Percentiles rank a stretch among this genome's conserved stretches.
These are phyloP conservation scores for Onygenales sp. DNA, from an alignment of 2,329 filamentous ascomycete species.

Conservation along the genomic window DNA sequence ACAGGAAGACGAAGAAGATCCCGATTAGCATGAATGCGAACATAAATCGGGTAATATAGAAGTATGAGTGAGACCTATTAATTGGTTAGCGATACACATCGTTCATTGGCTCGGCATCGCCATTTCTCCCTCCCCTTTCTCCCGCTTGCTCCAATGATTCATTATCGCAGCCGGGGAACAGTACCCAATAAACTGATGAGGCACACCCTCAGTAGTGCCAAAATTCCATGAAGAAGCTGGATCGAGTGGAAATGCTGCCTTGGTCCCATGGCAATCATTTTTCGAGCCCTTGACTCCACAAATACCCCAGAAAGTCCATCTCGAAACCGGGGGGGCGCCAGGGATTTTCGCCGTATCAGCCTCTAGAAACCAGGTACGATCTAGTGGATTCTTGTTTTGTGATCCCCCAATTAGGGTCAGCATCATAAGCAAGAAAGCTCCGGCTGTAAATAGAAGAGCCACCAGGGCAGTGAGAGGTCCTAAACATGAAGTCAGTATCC, in stretches of 20 bases:
- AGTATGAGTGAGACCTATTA: slow-evolving; percentile 55
- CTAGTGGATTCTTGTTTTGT: slow-evolving; percentile 48
- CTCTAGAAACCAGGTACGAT: slow-evolving; percentile 76
- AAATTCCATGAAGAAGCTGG: slow-evolving; percentile 50
- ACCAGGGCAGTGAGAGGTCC: slow-evolving; percentile 46
- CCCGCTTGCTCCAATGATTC: not conserved
- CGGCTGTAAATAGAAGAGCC: slow-evolving; percentile 54
- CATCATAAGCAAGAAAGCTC: slow-evolving; percentile 54
- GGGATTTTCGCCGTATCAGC: slow-evolving; percentile 65
- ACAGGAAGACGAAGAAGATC: slow-evolving; percentile 58
- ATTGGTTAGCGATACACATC: slow-evolving; percentile 1
- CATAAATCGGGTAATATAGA: slow-evolving; percentile 80
- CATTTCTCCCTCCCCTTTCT: not conserved
- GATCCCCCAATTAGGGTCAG: slow-evolving; percentile 56
- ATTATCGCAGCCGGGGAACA: slow-evolving; percentile 13
- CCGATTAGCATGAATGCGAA: slow-evolving; percentile 85
- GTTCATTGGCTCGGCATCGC: slow-evolving; percentile 13
- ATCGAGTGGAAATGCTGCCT: slow-evolving; percentile 58
- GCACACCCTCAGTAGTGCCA: slow-evolving; percentile 44
- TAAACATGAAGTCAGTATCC: slow-evolving; percentile 18
- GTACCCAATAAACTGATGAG: slow-evolving; percentile 45
- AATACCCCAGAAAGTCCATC: slow-evolving; percentile 88
- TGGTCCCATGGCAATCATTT: slow-evolving; percentile 54
- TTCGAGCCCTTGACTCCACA: slow-evolving; percentile 53
- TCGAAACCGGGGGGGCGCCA: slow-evolving; percentile 55